Evolutionary conservation across 1,139 yeast species (phyloP).

Genomic region (Hyphopichia wangnamkhiaoensis): DNA sequence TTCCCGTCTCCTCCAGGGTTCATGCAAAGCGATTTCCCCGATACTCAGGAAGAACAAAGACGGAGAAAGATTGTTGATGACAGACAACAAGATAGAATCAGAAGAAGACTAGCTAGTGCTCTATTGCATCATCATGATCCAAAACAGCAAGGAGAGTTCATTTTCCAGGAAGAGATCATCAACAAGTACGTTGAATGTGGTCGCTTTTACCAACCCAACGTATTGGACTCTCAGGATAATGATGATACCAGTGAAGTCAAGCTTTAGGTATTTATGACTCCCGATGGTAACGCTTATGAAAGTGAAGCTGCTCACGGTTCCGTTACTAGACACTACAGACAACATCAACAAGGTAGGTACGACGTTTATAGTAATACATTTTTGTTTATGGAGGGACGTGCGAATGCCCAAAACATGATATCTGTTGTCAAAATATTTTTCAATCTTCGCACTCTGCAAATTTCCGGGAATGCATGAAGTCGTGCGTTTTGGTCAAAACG

Average conservation of each 20-base stretch:
- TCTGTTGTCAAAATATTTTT: too few relatives aligned
- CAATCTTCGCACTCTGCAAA: too few relatives aligned
- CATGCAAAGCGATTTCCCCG: constrained; percentile 63
- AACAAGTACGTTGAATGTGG: constrained; percentile 15
- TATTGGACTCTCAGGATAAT: not conserved
- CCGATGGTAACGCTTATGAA: too few relatives aligned
- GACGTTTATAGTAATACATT: too few relatives aligned
- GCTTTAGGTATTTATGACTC: not conserved
- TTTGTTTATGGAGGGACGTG: too few relatives aligned
- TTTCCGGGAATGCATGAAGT: too few relatives aligned
- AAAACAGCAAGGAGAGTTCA: constrained; percentile 14
- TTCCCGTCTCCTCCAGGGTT: constrained; percentile 68
- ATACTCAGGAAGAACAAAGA: constrained; percentile 49
- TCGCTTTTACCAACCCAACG: constrained; percentile 26
- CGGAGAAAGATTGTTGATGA: constrained; percentile 15
- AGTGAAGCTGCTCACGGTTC: constrained; percentile 35
- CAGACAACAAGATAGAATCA: constrained; percentile 19
- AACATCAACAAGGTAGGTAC: constrained; percentile 34
- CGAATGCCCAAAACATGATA: too few relatives aligned
- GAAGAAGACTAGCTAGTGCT: constrained; percentile 15
- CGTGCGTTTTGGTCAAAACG: too few relatives aligned
- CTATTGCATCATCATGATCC: not conserved
- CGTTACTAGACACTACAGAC: constrained; percentile 35
- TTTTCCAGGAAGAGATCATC: constrained; percentile 16
- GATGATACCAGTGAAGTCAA: not conserved